These are phyloP conservation scores for Colletotrichum godetiae DNA, from an alignment of 2,329 filamentous ascomycete species.

Conservation along the genomic window DNA sequence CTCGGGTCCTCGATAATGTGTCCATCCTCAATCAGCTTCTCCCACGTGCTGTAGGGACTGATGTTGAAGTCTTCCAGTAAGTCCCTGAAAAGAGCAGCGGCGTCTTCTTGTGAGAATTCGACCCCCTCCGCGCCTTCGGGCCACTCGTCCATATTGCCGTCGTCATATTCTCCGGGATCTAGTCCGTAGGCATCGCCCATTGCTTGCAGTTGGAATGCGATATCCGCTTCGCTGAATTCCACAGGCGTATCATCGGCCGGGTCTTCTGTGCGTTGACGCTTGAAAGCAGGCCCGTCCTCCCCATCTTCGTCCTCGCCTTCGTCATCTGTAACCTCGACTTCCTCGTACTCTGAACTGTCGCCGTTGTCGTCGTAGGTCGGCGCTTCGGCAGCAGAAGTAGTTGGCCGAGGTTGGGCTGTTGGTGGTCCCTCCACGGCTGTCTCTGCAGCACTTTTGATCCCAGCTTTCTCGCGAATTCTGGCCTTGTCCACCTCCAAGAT, in stretches of 20 bases:
- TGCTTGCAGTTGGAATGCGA: conserved; percentile 88
- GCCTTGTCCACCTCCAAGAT: conserved; percentile 80
- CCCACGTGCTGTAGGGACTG: conserved; percentile 92
- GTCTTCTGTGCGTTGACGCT: conserved; percentile 67
- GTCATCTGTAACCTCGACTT: conserved; percentile 74
- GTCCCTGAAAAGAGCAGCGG: conserved; percentile 83
- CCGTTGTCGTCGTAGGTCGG: conserved; percentile 41
- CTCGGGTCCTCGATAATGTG: conserved; percentile 85
- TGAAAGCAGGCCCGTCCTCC: conserved; percentile 63
- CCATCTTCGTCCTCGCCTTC: conserved; percentile 52
- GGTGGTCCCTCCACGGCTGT: conserved; percentile 21
- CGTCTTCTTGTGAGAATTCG: conserved; percentile 79
- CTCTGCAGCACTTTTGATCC: conserved; percentile 38
- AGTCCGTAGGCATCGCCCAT: conserved; percentile 90
- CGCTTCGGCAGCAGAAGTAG: neutral
- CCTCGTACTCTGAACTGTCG: conserved; percentile 80
- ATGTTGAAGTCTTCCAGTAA: conserved; percentile 84
- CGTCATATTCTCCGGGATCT: conserved; percentile 81
- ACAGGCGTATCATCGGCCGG: conserved; percentile 67
- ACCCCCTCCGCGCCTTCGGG: conserved; percentile 79
- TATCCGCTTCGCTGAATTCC: conserved; percentile 94
- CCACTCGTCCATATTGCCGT: conserved; percentile 69
- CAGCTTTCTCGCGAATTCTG: conserved; percentile 70
- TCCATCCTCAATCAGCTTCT: conserved; percentile 86
- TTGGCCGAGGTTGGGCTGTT: conserved; percentile 23